A percentile compares a stretch with the other conserved stretches of the same genome.
Conservation (phyloP, 768 basidiomycete species). For the Lactarius deliciosus region DNA sequence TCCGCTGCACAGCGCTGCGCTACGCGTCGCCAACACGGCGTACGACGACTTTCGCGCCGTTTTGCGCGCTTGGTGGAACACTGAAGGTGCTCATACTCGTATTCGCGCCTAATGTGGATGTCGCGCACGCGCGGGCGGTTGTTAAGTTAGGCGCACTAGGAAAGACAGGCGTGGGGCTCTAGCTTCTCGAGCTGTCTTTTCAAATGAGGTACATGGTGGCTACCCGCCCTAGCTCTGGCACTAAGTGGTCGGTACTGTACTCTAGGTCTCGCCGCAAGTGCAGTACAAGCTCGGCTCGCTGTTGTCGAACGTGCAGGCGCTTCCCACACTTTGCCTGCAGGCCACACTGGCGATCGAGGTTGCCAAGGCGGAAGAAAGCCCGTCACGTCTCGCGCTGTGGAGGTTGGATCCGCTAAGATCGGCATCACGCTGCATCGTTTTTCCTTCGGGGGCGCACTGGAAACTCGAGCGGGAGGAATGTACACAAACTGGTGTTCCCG, state of each 20-base stretch:
- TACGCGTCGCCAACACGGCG: too few relatives aligned
- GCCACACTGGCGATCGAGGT: conserved; percentile 41
- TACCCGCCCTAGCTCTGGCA: neutral
- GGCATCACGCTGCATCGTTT: conserved; percentile 31
- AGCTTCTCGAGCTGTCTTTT: conserved; percentile 30
- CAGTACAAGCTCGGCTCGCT: conserved; percentile 35
- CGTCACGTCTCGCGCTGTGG: conserved; percentile 33
- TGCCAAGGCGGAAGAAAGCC: conserved; percentile 37
- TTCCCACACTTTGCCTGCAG: conserved; percentile 35
- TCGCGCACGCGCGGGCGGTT: conserved; percentile 36
- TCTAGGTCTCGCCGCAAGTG: conserved; percentile 28
- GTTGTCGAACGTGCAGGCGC: conserved; percentile 33
- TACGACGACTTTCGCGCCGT: conserved; percentile 16
- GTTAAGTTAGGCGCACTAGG: conserved; percentile 33
- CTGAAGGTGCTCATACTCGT: conserved; percentile 27
- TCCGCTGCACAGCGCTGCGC: too few relatives aligned
- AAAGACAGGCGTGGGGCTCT: conserved; percentile 33
- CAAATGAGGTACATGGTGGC: conserved; percentile 34
- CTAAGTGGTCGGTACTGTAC: neutral
- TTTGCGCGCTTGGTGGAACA: neutral
- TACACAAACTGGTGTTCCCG: too few relatives aligned
- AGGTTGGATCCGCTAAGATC: conserved; percentile 34
- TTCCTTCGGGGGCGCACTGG: conserved; percentile 36
- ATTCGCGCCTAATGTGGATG: conserved; percentile 33
- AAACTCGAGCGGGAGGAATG: conserved; percentile 12